Evolutionary conservation across 495 filamentous ascomycete genomes (phyloP), one percentile per base, ranked within the genome.

Genomic region (Elaphomyces granulatus): DNA sequence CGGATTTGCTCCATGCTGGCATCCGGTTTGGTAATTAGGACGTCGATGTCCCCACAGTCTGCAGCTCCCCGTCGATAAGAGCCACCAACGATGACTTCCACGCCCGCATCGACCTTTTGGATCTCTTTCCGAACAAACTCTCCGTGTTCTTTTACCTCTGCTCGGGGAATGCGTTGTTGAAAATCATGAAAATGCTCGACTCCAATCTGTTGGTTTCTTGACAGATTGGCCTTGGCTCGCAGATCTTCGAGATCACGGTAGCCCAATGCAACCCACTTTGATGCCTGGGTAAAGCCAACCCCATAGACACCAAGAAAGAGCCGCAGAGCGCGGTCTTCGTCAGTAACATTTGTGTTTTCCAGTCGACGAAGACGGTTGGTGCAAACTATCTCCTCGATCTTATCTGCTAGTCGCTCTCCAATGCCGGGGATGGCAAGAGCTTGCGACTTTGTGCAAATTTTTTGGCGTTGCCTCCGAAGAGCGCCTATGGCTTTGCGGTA

Each of bases 381-480:
- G 38, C 59, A 54, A 3, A 74, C 85, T 35, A 95, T 94, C 51
- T 98, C 90, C 50, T 92, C 81, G 40, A 98, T 94, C 50, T 95
- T 95, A 31, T 69, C 66, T 0, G 90, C 90, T 12, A 98, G 55
- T 8, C 84, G 72, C 6, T 61, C 40, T 20, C 90, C 90, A 45
- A 98, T 80, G 40, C 72, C 72, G 1, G 79, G 74, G 2, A 95
- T 70, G 4, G 54, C 49, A 15, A 62, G 56, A 0, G 90, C 90
- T 58, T 93, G 71, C 20, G 75, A 64, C 34, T 68, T 71, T 9
- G 78, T 85, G 8, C 51, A 60, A 43, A 95, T 77, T 49, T 75
- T 80, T 40, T 58, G 63, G 0, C 58, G 50, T 43, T 93, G 83
- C 18, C 71, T 75, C 12, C 71, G 69, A 28, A 98, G 67, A 2